Conservation (phyloP, 495 filamentous ascomycete species). For the Elaphomyces granulatus region DNA sequence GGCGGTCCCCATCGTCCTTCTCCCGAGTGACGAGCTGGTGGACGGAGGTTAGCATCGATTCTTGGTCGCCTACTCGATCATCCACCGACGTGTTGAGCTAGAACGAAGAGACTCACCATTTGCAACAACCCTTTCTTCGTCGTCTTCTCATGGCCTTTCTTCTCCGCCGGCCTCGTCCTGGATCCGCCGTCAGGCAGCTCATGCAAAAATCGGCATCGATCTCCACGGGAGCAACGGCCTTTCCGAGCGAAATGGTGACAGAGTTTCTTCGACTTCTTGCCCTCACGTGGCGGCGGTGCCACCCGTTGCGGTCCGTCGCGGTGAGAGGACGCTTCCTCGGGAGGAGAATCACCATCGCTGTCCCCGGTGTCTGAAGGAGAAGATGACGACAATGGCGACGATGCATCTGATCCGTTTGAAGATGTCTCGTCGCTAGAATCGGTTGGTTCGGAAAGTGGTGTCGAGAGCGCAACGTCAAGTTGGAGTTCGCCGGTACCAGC, state of each 20-base stretch:
- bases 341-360: conserved; percentile 26
- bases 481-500: background rate
- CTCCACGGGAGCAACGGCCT: conserved; percentile 32
- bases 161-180: conserved; percentile 21
- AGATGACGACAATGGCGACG: conserved; percentile 12
- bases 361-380: conserved; percentile 22
- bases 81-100: background rate
- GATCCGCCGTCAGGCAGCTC: conserved; percentile 19
- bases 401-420: conserved; percentile 1
- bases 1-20: conserved; percentile 29
- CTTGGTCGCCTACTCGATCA: conserved; percentile 7
- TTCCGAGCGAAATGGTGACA: conserved; percentile 34
- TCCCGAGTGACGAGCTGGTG: conserved; percentile 34
- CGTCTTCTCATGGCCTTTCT: conserved; percentile 14
- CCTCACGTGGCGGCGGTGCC: conserved; percentile 26
- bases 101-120: conserved; percentile 25
- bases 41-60: too few species aligned
- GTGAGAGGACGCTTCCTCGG: conserved; percentile 28
- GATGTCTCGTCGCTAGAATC: conserved; percentile 1
- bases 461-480: background rate
- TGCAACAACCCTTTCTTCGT: conserved; percentile 33
- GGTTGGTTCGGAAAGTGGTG: background rate
- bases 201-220: conserved; percentile 33
- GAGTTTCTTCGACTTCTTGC: conserved; percentile 17
- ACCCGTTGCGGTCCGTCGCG: conserved; percentile 29